phyloP scores from a whole-genome alignment of 2,329 filamentous ascomycete species.

The Fusarium incarnatum region DNA sequence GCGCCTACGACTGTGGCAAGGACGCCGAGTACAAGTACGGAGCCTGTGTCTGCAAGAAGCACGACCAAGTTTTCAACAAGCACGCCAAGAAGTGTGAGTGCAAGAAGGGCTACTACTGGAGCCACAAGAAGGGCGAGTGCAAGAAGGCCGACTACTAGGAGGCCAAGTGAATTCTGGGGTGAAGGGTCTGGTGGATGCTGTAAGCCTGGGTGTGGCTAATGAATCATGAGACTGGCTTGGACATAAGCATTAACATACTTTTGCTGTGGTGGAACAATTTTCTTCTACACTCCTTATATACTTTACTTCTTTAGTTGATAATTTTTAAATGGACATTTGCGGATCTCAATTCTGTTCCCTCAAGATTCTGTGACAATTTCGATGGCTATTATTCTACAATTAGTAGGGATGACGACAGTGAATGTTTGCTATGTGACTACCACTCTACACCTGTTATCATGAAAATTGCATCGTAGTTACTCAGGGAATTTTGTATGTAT shows the following conservation, averaged over 20 bases:
- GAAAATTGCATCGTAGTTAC: too few species aligned
- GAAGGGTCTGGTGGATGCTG: slow-evolving; percentile 1
- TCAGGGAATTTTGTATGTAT: too few species aligned
- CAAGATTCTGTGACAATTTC: too few species aligned
- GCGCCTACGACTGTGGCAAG: slow-evolving; percentile 33
- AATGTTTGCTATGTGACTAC: too few species aligned
- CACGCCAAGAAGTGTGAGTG: slow-evolving; percentile 32
- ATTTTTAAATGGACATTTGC: slow-evolving; percentile 32
- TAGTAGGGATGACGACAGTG: too few species aligned
- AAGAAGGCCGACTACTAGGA: slow-evolving; percentile 26
- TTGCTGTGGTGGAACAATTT: slow-evolving; percentile 20
- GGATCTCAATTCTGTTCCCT: too few species aligned
- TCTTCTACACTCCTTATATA: slow-evolving; percentile 40
- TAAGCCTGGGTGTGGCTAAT: slow-evolving; percentile 4
- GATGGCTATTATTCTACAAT: too few species aligned
- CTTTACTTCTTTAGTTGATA: slow-evolving; percentile 31
- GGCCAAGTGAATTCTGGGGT: background rate
- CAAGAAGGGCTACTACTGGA: slow-evolving; percentile 25
- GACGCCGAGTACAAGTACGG: slow-evolving; percentile 37
- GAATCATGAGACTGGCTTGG: slow-evolving; percentile 14
- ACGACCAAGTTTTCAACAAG: slow-evolving; percentile 31
- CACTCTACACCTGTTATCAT: too few species aligned
- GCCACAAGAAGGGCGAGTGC: slow-evolving; percentile 26
- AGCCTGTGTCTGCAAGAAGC: slow-evolving; percentile 39
- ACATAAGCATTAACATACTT: slow-evolving; percentile 1